phyloP scores from a whole-genome alignment of 2,329 filamentous ascomycete genomes.

The Cadophora malorum region DNA sequence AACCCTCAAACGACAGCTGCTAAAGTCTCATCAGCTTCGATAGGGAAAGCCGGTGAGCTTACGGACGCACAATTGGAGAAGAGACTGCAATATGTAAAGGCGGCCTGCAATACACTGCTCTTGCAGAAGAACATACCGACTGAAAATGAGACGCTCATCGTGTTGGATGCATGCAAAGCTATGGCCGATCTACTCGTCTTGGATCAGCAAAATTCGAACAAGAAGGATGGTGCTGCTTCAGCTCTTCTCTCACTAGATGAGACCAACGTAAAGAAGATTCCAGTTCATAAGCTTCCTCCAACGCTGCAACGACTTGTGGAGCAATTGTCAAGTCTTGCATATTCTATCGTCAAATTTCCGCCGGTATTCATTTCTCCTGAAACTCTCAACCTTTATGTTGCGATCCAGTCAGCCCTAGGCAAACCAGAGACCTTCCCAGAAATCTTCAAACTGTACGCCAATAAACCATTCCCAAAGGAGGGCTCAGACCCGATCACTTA shows the following conservation, averaged over 20 bases:
- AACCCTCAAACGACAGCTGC: conserved; percentile 3
- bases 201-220: conserved; percentile 33
- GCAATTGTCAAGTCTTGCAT: conserved; percentile 65
- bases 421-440: conserved; percentile 79
- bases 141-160: conserved; percentile 34
- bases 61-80: conserved; percentile 35
- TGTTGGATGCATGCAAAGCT: conserved; percentile 36
- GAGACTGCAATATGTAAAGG: conserved; percentile 34
- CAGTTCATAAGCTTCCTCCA: conserved; percentile 30
- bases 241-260: conserved; percentile 57
- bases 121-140: conserved; percentile 34
- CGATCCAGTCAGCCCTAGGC: conserved; percentile 75
- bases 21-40: conserved; percentile 8
- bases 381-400: conserved; percentile 76
- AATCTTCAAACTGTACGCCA: conserved; percentile 81
- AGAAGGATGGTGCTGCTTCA: conserved; percentile 53
- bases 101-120: conserved; percentile 36
- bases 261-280: conserved; percentile 30
- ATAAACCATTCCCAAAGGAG: conserved; percentile 75
- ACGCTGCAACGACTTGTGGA: conserved; percentile 46
- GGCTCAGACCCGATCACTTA: conserved; percentile 65
- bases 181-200: conserved; percentile 37
- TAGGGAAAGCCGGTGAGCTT: conserved; percentile 16
- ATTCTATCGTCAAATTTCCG: conserved; percentile 73
- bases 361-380: conserved; percentile 80